Evolutionary conservation across 2,329 filamentous ascomycete species (phyloP).

Genomic region (Claviceps sp.): DNA sequence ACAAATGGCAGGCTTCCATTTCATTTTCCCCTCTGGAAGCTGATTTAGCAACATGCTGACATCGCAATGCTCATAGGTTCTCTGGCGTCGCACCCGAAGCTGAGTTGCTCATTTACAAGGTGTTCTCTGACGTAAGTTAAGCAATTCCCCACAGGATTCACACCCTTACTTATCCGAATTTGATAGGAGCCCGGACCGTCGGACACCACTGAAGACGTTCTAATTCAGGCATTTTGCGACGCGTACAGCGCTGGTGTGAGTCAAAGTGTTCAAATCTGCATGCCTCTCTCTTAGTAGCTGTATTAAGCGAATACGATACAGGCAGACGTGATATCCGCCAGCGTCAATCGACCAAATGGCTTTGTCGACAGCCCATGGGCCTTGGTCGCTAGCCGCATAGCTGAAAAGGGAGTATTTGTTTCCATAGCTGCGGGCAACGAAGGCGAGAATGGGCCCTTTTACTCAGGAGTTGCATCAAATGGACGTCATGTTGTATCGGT

Average conservation of each 20-base stretch:
- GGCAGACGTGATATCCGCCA: constrained; percentile 31
- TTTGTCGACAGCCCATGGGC: constrained; percentile 30
- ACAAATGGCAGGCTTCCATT: constrained; percentile 15
- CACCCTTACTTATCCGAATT: neutral
- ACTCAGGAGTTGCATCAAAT: constrained; percentile 20
- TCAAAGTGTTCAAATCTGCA: neutral
- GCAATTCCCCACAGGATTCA: neutral
- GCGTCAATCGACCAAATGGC: constrained; percentile 25
- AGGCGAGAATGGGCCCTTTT: constrained; percentile 34
- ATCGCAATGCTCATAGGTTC: constrained; percentile 15
- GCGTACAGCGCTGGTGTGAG: constrained; percentile 21
- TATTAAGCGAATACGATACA: constrained; percentile 4
- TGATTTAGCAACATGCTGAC: neutral
- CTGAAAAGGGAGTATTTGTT: constrained; percentile 32
- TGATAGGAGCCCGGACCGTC: neutral
- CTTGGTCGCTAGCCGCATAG: constrained; percentile 25
- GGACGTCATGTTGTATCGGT: constrained; percentile 22
- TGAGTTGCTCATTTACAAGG: constrained; percentile 29
- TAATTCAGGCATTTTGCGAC: constrained; percentile 24
- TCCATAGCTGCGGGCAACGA: constrained; percentile 39
- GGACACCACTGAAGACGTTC: constrained; percentile 18
- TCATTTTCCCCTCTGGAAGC: neutral
- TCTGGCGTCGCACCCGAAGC: constrained; percentile 32
- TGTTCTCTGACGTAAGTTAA: constrained; percentile 23
- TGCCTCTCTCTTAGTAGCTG: neutral